Percentiles rank a stretch among this genome's conserved stretches.
Conservation (phyloP, 805 yeast genomes). For the Brettanomyces anomalus region DNA sequence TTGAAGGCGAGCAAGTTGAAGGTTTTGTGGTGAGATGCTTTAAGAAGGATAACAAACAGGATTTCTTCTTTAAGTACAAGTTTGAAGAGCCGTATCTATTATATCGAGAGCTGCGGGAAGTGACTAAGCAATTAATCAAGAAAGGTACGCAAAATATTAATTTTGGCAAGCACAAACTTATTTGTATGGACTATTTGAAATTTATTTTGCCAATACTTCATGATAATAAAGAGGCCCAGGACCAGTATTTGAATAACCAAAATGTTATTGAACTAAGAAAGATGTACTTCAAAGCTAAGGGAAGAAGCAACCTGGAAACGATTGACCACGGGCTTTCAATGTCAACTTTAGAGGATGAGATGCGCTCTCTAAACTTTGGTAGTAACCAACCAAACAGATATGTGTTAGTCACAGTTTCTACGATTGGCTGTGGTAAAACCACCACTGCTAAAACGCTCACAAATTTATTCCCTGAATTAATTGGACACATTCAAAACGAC, state of each 20-base stretch:
- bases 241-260: slow-evolving; percentile 42
- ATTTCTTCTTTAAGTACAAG: slow-evolving; percentile 84
- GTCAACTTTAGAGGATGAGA: slow-evolving; percentile 20
- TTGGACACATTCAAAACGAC: slow-evolving; percentile 82
- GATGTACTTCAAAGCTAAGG: slow-evolving; percentile 43
- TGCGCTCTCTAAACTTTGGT: slow-evolving; percentile 17
- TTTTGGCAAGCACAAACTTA: slow-evolving; percentile 41
- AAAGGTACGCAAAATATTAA: slow-evolving; percentile 28
- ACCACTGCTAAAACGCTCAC: slow-evolving; percentile 59
- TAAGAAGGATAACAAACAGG: slow-evolving; percentile 17
- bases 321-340: slow-evolving; percentile 36
- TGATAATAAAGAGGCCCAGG: slow-evolving; percentile 35
- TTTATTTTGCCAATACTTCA: slow-evolving; percentile 54
- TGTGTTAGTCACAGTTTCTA: slow-evolving; percentile 74
- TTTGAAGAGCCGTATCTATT: slow-evolving; percentile 92
- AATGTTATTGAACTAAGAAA: slow-evolving; percentile 74
- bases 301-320: slow-evolving; percentile 49
- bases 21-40: slow-evolving; percentile 86
- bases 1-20: slow-evolving; percentile 67
- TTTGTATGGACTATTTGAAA: slow-evolving; percentile 59
- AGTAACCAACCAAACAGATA: slow-evolving; percentile 38
- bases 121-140: slow-evolving; percentile 50
- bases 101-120: slow-evolving; percentile 87
- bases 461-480: slow-evolving; percentile 40
- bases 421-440: slow-evolving; percentile 93